Evolutionary conservation across 2,329 filamentous ascomycete species (phyloP), one percentile per base, ranked within the genome.

Genomic region (Penicillium sp.): DNA sequence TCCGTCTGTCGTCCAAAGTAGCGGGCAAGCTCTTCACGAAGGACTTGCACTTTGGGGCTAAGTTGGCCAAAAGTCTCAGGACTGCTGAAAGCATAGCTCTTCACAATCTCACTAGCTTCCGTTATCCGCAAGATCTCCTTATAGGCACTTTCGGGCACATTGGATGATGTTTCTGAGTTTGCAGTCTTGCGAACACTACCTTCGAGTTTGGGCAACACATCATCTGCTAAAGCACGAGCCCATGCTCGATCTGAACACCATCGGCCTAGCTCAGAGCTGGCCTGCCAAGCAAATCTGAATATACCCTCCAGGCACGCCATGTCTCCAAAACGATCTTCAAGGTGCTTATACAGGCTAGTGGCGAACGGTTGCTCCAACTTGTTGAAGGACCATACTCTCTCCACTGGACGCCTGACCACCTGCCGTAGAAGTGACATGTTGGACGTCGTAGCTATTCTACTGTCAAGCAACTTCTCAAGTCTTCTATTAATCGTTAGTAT

Each of bases 211-310:
- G 74, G 72, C 0, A 79, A 69, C 51, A 84, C 79, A 3, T 81
- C 73, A 5, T 87, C 79, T 0, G 77, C 76, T 21, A 94, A 73
- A 12, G 80, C 78, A 28, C 88, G 77, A 46, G 78, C 75, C 89
- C 89, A 95, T 50, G 88, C 83, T 43, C 82, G 76, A 63, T 98
- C 89, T 0, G 88, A 82, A 57, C 86, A 87, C 91, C 93, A 97
- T 2, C 77, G 70, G 0, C 93, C 93, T 4, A 97, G 75, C 37
- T 85, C 77, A 2, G 79, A 77, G 1, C 79, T 81, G 2, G 83
- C n/a, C n/a, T n/a, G n/a, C n/a, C 79, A 8, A 77, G 85, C 75
- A 54, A 79, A 84, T 2, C 68, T 62, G 28, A 90, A 83, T 1
- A 82, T 68, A 28, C 74, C 76, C 6, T 72, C 63, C 53, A 94